Conservation (phyloP, 768 basidiomycete species). For the Austroboletus eburneus region DNA sequence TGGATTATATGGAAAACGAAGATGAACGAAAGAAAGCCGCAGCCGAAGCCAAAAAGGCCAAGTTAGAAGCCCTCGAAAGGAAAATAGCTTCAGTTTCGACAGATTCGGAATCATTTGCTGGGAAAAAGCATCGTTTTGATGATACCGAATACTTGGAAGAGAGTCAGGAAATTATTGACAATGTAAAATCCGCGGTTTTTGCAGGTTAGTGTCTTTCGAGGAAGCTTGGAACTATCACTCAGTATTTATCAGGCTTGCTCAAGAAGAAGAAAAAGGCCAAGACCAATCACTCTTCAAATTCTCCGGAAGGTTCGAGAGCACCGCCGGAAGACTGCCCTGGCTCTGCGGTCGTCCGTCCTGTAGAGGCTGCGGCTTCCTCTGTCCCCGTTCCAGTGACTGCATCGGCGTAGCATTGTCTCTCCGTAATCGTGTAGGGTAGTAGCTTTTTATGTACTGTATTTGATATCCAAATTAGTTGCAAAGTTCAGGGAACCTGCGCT, state of each 20-base stretch:
- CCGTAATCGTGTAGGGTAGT: not conserved
- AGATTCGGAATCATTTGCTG: slow-evolving; percentile 48
- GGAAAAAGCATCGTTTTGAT: slow-evolving; percentile 86
- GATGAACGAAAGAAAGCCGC: slow-evolving; percentile 76
- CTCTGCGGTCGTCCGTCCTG: not conserved
- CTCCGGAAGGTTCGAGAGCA: slow-evolving; percentile 22
- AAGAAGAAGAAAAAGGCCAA: slow-evolving; percentile 78
- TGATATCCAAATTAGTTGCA: too few species aligned
- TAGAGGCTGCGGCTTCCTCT: not conserved
- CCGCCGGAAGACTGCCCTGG: slow-evolving; percentile 1
- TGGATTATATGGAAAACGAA: slow-evolving; percentile 81
- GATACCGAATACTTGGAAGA: slow-evolving; percentile 92
- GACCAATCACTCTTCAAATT: slow-evolving; percentile 22
- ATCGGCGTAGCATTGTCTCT: slow-evolving; percentile 10
- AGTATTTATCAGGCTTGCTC: slow-evolving; percentile 48
- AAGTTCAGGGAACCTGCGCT: too few species aligned
- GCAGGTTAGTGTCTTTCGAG: slow-evolving; percentile 46
- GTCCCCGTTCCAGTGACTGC: slow-evolving; percentile 12
- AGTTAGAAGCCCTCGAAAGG: slow-evolving; percentile 80
- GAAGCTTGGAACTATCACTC: not conserved
- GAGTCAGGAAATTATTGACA: slow-evolving; percentile 85
- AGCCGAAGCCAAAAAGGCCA: slow-evolving; percentile 72
- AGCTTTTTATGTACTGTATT: not conserved
- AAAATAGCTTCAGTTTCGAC: slow-evolving; percentile 48
- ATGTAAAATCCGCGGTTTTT: slow-evolving; percentile 86